Conservation (phyloP, 73 alveolate species). For the Effrenium voratum region DNA sequence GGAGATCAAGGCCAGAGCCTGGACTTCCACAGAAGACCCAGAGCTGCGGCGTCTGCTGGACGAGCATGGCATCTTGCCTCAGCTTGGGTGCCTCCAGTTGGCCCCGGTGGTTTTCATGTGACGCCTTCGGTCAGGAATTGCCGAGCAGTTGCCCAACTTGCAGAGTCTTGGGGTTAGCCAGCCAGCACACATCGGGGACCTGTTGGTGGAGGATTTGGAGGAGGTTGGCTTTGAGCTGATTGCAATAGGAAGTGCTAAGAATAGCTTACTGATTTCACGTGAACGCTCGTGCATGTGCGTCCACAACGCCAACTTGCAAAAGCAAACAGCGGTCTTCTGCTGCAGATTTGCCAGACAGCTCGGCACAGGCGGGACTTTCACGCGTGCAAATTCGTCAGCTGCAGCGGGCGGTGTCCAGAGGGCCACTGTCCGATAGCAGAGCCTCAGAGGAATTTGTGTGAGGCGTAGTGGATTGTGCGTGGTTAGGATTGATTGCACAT, state of each 20-base stretch:
- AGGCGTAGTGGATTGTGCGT: no score
- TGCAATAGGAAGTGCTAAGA: not conserved
- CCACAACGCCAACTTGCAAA: no score
- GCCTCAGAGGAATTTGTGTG: no score
- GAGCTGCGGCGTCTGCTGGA: slow-evolving; percentile 60
- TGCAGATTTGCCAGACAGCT: not conserved
- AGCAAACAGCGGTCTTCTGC: not conserved
- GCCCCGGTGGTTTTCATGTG: not conserved
- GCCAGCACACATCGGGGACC: slow-evolving; percentile 34
- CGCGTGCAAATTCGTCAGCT: slow-evolving; percentile 79
- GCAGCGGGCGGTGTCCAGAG: slow-evolving; percentile 55
- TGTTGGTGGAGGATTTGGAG: slow-evolving; percentile 80
- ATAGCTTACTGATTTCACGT: not conserved
- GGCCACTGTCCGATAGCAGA: no score
- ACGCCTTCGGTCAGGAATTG: not conserved
- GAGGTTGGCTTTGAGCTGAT: not conserved
- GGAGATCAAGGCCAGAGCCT: not conserved
- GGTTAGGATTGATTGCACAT: no score
- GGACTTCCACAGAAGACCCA: slow-evolving; percentile 12
- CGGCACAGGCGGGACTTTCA: slow-evolving; percentile 61
- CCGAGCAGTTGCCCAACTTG: not conserved
- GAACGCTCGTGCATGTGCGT: no score
- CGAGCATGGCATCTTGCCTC: slow-evolving; percentile 46
- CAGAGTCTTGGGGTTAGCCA: slow-evolving; percentile 44
- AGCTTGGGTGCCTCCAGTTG: not conserved